Conservation (phyloP, 768 basidiomycete species). For the Auriscalpium vulgare region DNA sequence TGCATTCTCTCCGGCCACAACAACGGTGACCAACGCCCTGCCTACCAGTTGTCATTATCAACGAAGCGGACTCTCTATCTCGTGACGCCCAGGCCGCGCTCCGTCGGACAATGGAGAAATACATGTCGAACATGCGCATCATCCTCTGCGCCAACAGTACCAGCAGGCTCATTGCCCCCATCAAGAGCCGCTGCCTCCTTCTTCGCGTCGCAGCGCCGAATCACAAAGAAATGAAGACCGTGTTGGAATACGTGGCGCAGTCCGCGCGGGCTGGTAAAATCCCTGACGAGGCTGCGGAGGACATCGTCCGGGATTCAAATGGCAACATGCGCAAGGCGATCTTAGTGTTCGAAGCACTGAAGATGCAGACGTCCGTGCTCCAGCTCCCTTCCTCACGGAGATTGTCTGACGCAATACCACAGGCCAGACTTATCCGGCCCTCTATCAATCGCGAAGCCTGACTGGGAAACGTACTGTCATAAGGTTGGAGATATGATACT, state of each 20-base stretch:
- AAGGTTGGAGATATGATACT: slow-evolving; percentile 89
- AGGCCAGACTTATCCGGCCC: slow-evolving; percentile 81
- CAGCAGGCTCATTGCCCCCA: slow-evolving; percentile 91
- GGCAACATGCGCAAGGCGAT: slow-evolving; percentile 95
- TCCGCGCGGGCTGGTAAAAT: slow-evolving; percentile 66
- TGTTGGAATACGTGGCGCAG: slow-evolving; percentile 72
- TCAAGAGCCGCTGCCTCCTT: slow-evolving; percentile 89
- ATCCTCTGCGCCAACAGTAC: slow-evolving; percentile 96
- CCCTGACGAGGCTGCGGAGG: slow-evolving; percentile 65
- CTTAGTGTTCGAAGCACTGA: slow-evolving; percentile 88
- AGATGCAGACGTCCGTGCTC: slow-evolving; percentile 82
- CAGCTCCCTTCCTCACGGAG: neutral
- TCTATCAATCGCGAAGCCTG: slow-evolving; percentile 87
- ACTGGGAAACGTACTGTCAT: slow-evolving; percentile 96
- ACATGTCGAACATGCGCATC: slow-evolving; percentile 95
- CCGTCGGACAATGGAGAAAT: slow-evolving; percentile 98
- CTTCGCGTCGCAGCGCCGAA: slow-evolving; percentile 88
- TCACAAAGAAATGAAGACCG: slow-evolving; percentile 60
- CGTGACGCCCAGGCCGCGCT: slow-evolving; percentile 97
- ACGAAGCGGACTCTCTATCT: slow-evolving; percentile 91
- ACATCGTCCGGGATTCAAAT: slow-evolving; percentile 72
- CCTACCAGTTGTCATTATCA: slow-evolving; percentile 85
- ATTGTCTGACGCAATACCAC: slow-evolving; percentile 1
- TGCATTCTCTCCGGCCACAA: neutral
- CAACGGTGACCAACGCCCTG: neutral